A percentile compares a stretch with the other conserved stretches of the same genome.
phyloP scores from a whole-genome alignment of 805 yeast genomes.

The Lachancea nothofagi region DNA sequence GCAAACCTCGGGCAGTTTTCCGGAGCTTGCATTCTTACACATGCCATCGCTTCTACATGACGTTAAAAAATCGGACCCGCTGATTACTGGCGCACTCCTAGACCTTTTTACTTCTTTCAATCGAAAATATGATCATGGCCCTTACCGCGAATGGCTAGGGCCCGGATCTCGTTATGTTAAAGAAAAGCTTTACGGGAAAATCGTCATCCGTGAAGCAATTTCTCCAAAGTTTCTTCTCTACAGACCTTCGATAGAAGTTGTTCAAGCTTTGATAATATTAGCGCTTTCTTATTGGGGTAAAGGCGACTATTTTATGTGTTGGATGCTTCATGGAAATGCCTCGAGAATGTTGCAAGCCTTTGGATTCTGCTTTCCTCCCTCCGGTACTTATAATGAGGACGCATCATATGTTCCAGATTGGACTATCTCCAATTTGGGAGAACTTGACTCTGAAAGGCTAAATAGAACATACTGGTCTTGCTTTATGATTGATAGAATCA shows the following conservation, averaged over 20 bases:
- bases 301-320: conserved; percentile 9
- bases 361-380: conserved; percentile 3
- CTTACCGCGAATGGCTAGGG: conserved; percentile 10
- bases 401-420: conserved; percentile 3
- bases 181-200: conserved; percentile 9
- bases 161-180: conserved; percentile 7
- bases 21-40: conserved; percentile 10
- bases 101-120: conserved; percentile 7
- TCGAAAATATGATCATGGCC: neutral
- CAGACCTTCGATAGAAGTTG: conserved; percentile 9
- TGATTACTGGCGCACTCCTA: conserved; percentile 9
- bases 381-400: conserved; percentile 1
- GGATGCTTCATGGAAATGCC: conserved; percentile 13
- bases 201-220: conserved; percentile 8
- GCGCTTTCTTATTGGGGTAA: conserved; percentile 9
- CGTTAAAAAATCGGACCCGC: conserved; percentile 4
- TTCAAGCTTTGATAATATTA: conserved; percentile 8
- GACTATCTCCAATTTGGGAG: neutral
- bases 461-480: conserved; percentile 9
- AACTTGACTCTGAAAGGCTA: conserved; percentile 1
- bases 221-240: conserved; percentile 5
- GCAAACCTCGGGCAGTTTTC: conserved; percentile 5
- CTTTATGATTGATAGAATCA: conserved; percentile 9
- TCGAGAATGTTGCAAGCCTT: conserved; percentile 11
- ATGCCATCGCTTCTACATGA: conserved; percentile 3